These are phyloP conservation scores for Polytrichum formosum DNA, from an alignment of 225 moss, liverwort and hornwort genomes.

Conservation along the genomic window DNA sequence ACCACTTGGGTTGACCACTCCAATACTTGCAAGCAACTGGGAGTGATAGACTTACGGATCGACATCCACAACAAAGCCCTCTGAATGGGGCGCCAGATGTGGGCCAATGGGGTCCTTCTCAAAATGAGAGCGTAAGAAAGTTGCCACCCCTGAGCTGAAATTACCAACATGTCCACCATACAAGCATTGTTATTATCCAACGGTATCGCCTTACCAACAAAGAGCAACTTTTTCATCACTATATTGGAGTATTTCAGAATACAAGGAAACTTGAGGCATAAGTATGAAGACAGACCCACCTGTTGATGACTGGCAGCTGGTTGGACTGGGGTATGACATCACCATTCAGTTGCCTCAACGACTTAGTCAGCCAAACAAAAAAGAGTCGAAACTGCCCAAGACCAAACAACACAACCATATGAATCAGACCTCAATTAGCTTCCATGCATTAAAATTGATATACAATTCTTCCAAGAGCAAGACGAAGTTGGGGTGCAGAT, in stretches of 20 bases:
- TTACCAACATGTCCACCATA: conserved; percentile 12
- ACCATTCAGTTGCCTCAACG: conserved; percentile 82
- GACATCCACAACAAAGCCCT: conserved; percentile 48
- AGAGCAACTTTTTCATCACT: not conserved
- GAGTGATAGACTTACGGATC: conserved; percentile 40
- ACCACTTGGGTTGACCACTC: too few species aligned
- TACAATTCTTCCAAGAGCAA: too few species aligned
- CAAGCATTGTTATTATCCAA: not conserved
- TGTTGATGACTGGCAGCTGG: conserved; percentile 75
- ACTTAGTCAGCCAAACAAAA: conserved; percentile 92
- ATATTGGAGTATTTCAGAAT: too few species aligned
- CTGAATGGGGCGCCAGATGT: conserved; percentile 65
- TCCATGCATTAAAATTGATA: too few species aligned
- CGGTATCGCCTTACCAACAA: too few species aligned
- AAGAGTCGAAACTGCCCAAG: conserved; percentile 77
- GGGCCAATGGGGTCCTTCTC: conserved; percentile 82
- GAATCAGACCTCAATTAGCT: conserved; percentile 16
- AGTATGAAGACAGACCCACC: conserved; percentile 36
- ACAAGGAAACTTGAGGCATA: too few species aligned
- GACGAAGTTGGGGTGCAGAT: too few species aligned
- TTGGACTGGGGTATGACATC: conserved; percentile 72
- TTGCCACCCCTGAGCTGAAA: conserved; percentile 81
- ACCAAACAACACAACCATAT: conserved; percentile 19
- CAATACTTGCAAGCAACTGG: too few species aligned
- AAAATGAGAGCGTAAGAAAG: conserved; percentile 79